Evolutionary conservation across 2,329 filamentous ascomycete species (phyloP), one percentile per base, ranked within the genome.

Genomic region (Sporothrix variecibatus): DNA sequence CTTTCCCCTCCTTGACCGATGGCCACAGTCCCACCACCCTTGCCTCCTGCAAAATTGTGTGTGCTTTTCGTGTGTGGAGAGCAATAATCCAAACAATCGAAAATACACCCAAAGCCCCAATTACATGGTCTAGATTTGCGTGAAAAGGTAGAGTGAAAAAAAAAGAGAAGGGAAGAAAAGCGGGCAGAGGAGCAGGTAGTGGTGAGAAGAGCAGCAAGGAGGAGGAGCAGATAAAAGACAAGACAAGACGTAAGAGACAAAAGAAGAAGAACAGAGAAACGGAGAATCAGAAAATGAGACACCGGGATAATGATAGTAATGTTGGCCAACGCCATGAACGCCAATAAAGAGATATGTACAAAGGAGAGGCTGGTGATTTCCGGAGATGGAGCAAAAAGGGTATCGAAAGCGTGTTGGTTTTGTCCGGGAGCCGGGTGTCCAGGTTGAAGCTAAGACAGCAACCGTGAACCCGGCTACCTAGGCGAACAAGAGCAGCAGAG

Each of bases 101-200:
- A 26, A 26, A n/a, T 28, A 43, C 62, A 46, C 62, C n/a, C 38
- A 67, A 67, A 23, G 38, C 38, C 62, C 38, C 38, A 67, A 67
- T 67, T 67, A 67, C 62, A 67, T 67, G 40, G 38, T 62, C 40
- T 60, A 34, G 51, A 72, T 28, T 31, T 28, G 43, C 26, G 49
- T 23, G 31, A 40, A 40, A 43, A 56, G 5, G 51, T 11, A 60
- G 60, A 46, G n/a, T 6, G 49, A 28, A 58, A 40, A 43, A 58
- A 1, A 12, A n/a, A 11, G n/a, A 60, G 17, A 71, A 17, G 53
- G 11, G 12, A 49, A 49, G 15, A 23, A 26, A 23, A 46, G 4
- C 11, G 15, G n/a, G 3, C 7, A 6, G 12, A 43, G 34, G 62
- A 67, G 38, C 23, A 12, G 60, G 5, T 11, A n/a, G 38, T 17